phyloP scores from a whole-genome alignment of 148 eudicot genomes.

The Simmondsia chinensis region DNA sequence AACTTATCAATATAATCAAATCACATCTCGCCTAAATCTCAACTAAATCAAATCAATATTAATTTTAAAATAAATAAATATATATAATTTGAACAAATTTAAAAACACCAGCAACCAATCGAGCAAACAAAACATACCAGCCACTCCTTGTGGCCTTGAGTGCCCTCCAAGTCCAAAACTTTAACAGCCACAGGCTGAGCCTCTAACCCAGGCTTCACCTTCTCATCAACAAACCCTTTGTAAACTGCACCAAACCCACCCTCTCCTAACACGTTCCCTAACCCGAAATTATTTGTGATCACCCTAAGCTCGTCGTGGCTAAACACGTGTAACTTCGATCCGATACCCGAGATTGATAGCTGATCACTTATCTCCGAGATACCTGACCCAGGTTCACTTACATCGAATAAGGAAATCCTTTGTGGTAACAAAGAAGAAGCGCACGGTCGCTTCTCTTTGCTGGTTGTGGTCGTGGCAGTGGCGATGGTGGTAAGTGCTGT shows the following conservation, averaged over 20 bases:
- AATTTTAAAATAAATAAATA: too few species aligned
- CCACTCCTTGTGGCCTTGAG: conserved; percentile 92
- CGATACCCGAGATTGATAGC: conserved; percentile 53
- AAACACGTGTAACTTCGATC: conserved; percentile 59
- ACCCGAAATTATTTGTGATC: conserved; percentile 56
- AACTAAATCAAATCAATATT: too few species aligned
- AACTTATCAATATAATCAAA: too few species aligned
- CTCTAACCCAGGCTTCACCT: conserved; percentile 49
- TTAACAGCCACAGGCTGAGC: conserved; percentile 93
- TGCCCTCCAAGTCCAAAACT: conserved; percentile 72
- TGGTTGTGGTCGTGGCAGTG: too few species aligned
- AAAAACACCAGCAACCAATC: too few species aligned
- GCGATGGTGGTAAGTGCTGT: conserved; percentile 16
- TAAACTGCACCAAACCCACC: conserved; percentile 97
- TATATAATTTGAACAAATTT: too few species aligned
- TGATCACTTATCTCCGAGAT: conserved; percentile 43
- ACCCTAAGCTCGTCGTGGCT: conserved; percentile 51
- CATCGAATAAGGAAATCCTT: conserved; percentile 44
- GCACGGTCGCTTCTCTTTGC: too few species aligned
- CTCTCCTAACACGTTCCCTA: conserved; percentile 62
- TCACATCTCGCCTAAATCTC: too few species aligned
- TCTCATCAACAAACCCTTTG: conserved; percentile 70
- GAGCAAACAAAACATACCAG: conserved; percentile 60
- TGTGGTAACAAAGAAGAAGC: too few species aligned
- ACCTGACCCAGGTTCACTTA: conserved; percentile 38